These are phyloP conservation scores for Solanum ahanhuiri DNA, from an alignment of 257 asterid genomes.

Conservation along the genomic window DNA sequence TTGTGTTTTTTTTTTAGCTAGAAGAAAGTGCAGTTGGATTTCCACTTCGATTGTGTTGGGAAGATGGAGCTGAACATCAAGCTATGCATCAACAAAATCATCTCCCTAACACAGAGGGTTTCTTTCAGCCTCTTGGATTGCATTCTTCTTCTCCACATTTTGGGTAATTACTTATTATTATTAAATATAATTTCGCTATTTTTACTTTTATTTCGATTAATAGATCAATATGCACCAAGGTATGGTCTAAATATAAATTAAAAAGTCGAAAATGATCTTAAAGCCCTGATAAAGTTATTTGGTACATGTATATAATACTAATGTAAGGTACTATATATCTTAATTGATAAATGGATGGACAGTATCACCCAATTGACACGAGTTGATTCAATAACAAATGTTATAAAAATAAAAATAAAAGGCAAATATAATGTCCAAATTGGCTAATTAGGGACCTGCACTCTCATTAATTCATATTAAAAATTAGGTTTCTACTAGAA, in stretches of 20 bases:
- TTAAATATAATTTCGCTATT: background rate
- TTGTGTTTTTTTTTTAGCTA: background rate
- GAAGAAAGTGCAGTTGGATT: conserved; percentile 2
- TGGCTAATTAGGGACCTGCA: background rate
- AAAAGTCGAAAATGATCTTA: background rate
- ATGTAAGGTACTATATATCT: background rate
- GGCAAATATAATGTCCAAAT: background rate
- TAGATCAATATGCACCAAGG: background rate
- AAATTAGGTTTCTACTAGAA: background rate
- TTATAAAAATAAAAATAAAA: too few relatives aligned
- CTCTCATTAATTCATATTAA: background rate
- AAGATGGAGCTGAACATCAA: conserved; percentile 2
- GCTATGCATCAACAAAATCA: background rate
- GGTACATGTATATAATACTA: background rate
- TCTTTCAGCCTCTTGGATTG: conserved; percentile 8
- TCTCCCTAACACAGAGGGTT: conserved; percentile 4
- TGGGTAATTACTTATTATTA: background rate
- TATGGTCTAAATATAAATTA: background rate
- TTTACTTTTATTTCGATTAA: background rate
- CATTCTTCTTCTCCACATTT: background rate
- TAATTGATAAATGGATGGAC: background rate
- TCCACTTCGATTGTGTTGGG: conserved; percentile 6
- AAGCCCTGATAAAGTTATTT: background rate
- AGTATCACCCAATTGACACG: background rate
- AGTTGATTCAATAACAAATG: background rate